Evolutionary conservation across 371 early-diverging fungal genomes (phyloP).

Genomic region (Encephalitozoon intestinalis): DNA sequence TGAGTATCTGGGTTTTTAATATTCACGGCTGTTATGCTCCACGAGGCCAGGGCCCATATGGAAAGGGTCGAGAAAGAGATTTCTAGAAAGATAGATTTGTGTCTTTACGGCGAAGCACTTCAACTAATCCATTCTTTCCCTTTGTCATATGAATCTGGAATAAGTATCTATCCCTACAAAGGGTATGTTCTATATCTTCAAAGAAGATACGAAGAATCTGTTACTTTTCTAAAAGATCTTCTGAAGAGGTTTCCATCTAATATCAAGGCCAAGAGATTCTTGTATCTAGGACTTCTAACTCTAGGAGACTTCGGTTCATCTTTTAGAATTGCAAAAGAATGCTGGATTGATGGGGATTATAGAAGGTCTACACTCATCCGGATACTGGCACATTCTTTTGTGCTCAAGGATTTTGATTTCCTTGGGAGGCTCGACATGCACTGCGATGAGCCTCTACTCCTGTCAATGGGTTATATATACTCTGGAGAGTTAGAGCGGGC

Average conservation of each 20-base stretch:
- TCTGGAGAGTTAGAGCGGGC: not conserved
- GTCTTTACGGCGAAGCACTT: not conserved
- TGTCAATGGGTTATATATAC: not conserved
- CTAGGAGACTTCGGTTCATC: not conserved
- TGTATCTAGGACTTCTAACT: not conserved
- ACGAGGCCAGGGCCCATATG: not conserved
- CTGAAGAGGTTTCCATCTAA: not conserved
- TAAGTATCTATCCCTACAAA: not conserved
- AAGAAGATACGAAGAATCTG: not conserved
- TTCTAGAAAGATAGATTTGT: not conserved
- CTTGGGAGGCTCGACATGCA: not conserved
- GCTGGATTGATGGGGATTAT: not conserved
- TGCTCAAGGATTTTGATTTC: not conserved
- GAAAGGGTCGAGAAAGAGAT: not conserved
- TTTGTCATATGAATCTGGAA: not conserved
- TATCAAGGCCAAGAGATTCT: not conserved
- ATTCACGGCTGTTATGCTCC: not conserved
- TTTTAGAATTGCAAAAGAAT: not conserved
- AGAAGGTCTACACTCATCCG: not conserved
- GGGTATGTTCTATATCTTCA: not conserved
- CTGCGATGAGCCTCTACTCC: not conserved
- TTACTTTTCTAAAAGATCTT: not conserved
- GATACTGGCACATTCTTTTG: conserved; percentile 2
- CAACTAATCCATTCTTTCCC: not conserved
- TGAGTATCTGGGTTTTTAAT: not conserved